Evolutionary conservation across 2,329 filamentous ascomycete genomes (phyloP), one percentile per base, ranked within the genome.

Genomic region (Teratosphaeria gauchensis): DNA sequence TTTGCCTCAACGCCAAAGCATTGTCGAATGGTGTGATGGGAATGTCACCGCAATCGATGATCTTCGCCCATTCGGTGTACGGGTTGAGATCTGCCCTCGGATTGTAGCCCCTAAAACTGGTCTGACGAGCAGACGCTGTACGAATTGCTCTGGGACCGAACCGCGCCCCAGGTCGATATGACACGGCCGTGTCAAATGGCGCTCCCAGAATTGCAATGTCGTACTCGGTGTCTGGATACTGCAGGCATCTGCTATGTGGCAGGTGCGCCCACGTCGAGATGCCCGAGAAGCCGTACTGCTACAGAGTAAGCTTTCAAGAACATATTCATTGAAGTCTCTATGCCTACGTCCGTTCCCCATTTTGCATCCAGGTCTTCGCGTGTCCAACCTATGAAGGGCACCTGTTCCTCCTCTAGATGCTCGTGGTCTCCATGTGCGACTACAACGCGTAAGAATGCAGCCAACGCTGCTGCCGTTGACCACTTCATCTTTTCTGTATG

Each of bases 1-100:
- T 95, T 74, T 96, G 92, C 52, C 80, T 78, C 57, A 92, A 77
- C 0, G 92, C 92, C 16, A 95, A 78, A 1, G 79, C 84, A 71
- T 96, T 96, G 76, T 96, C 90, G 66, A 95, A 87, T 0, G 91
- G 91, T 0, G 87, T 89, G 64, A 95, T 80, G 31, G 92, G 90
- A 58, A 96, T 90, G 71, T 96, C 92, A 53, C 92, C 92, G 72
- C 92, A 96, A 77, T 96, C 92, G 55, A 92, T 78, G 60, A 96
- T 84, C 46, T 77, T 84, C 0, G 89, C 88, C 87, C 88, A 92
- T 57, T 82, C 87, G 48, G 78, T 77, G 75, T 94, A 96, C 0
- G 92, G 90, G 73, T 96, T 96, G 64, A 96, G 81, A 46, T 81
- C 82, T 1, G 90, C 90, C 24, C 90, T 85, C 1, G 88, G 83